Percentiles rank a stretch among this genome's conserved stretches.
Conservation (phyloP, 352 stramenopile species). For the Thalassiosira pacifica region DNA sequence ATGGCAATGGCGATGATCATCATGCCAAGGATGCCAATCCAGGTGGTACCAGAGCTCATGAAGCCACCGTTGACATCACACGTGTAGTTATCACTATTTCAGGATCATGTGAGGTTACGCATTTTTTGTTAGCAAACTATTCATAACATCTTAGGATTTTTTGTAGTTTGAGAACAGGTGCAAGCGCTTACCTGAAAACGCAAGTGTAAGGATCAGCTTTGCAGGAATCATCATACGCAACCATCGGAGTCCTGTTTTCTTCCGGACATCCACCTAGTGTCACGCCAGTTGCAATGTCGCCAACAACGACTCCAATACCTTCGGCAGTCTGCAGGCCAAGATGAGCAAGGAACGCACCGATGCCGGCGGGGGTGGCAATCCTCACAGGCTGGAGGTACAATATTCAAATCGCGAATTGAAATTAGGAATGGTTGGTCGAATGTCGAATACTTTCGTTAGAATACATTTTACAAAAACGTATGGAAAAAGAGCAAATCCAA, state of each 20-base stretch:
- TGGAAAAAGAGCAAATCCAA: no score
- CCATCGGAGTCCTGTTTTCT: constrained; percentile 62
- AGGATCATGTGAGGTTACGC: no score
- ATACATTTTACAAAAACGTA: no score
- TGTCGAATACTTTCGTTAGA: no score
- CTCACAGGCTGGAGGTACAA: constrained; percentile 68
- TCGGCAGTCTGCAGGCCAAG: constrained; percentile 78
- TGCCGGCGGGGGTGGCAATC: constrained; percentile 69
- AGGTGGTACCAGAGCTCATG: constrained; percentile 70
- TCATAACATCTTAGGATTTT: no score
- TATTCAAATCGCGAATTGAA: no score
- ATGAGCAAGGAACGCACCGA: constrained; percentile 80
- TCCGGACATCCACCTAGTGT: constrained; percentile 75
- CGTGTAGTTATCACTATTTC: constrained; percentile 66
- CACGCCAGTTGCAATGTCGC: constrained; percentile 76
- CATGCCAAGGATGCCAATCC: constrained; percentile 81
- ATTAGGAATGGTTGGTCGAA: no score
- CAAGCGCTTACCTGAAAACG: constrained; percentile 39
- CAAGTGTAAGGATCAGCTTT: constrained; percentile 35
- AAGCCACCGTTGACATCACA: constrained; percentile 69
- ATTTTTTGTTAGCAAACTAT: no score
- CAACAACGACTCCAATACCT: constrained; percentile 75
- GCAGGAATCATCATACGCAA: constrained; percentile 69
- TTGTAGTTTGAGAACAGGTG: no score
- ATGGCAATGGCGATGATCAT: constrained; percentile 74